Conservation (phyloP, 768 basidiomycete species). For the Cystobasidium tubakii region DNA sequence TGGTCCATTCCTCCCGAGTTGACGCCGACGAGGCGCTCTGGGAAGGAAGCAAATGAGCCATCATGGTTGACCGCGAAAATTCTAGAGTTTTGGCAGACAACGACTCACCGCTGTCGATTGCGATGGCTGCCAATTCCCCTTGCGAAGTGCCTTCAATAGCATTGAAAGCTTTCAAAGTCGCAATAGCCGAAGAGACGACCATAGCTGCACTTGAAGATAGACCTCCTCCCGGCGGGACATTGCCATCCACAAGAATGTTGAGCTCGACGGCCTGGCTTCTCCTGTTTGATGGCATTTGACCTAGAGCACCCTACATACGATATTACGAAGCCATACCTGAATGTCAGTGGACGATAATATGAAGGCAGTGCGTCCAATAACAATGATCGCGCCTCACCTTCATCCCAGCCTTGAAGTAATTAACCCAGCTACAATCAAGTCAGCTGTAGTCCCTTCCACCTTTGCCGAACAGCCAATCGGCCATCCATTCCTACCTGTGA, state of each 20-base stretch:
- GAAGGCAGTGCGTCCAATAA: too few relatives aligned
- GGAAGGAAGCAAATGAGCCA: not conserved
- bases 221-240: conserved; percentile 79
- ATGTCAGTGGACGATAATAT: too few relatives aligned
- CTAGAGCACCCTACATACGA: conserved; percentile 4
- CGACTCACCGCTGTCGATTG: conserved; percentile 74
- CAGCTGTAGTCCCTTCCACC: too few relatives aligned
- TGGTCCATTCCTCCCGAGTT: conserved; percentile 66
- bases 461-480: too few relatives aligned
- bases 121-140: conserved; percentile 67
- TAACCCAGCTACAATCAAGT: conserved; percentile 38
- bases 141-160: conserved; percentile 58
- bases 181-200: conserved; percentile 77
- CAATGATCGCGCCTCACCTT: too few relatives aligned
- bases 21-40: conserved; percentile 47
- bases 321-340: too few relatives aligned
- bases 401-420: conserved; percentile 41
- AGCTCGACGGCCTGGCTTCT: conserved; percentile 11
- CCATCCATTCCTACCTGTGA: conserved; percentile 13
- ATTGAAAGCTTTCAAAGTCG: conserved; percentile 59
- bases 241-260: conserved; percentile 52
- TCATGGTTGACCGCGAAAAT: not conserved
- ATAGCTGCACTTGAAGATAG: conserved; percentile 83
- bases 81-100: too few relatives aligned
- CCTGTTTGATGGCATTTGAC: not conserved